Evolutionary conservation across 1,139 yeast genomes (phyloP).

Genomic region (Candida neerlandica): DNA sequence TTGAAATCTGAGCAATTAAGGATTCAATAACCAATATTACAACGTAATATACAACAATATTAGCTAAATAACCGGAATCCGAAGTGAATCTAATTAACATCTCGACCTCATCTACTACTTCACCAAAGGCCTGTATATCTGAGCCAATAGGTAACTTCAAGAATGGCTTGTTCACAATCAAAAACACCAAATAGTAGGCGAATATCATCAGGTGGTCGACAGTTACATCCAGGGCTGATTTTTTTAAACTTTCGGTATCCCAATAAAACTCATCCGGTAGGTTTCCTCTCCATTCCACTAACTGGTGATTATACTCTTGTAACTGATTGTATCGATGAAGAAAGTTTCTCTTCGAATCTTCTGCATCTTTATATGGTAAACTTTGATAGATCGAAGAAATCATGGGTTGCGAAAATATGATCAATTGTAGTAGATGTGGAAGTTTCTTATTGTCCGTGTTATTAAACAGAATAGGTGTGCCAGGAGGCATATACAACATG

Average conservation of each 20-base stretch:
- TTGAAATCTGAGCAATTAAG: conserved; percentile 6
- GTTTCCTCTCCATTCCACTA: conserved; percentile 9
- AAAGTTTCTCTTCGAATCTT: conserved; percentile 11
- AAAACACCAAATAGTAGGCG: conserved; percentile 12
- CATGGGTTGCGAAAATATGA: conserved; percentile 12
- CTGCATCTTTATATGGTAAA: conserved; percentile 12
- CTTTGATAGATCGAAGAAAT: conserved; percentile 12
- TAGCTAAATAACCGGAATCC: conserved; percentile 8
- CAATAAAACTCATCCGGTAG: conserved; percentile 10
- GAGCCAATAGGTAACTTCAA: conserved; percentile 10
- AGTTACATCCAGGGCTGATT: background rate
- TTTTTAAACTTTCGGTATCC: conserved; percentile 8
- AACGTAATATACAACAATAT: conserved; percentile 13
- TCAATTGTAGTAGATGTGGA: conserved; percentile 5
- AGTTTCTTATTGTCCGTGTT: conserved; percentile 8
- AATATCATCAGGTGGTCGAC: conserved; percentile 12
- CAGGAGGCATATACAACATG: conserved; percentile 10
- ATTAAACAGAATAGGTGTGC: background rate
- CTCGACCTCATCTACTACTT: conserved; percentile 13
- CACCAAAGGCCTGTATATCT: conserved; percentile 9
- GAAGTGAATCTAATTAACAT: conserved; percentile 5
- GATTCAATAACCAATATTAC: conserved; percentile 11
- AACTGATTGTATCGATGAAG: conserved; percentile 10
- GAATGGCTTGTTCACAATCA: conserved; percentile 15
- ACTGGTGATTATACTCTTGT: conserved; percentile 9